phyloP scores from a whole-genome alignment of 2,329 filamentous ascomycete genomes.

The Cladosporium sp. region DNA sequence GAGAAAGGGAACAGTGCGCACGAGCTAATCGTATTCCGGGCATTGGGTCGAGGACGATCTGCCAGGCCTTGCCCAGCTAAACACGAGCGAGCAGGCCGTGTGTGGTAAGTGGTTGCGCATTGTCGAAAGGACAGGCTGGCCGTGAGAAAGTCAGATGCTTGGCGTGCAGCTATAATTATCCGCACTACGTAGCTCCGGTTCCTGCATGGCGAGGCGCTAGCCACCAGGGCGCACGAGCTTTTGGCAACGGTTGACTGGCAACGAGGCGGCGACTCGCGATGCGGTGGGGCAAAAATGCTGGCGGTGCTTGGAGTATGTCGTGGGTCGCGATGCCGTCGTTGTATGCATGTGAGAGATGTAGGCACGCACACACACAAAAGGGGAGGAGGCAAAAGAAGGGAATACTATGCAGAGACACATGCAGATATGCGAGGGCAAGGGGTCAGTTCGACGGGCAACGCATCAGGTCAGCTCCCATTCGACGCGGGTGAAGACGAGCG shows the following conservation, averaged over 20 bases:
- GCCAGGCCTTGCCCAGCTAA: background rate
- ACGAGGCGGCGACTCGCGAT: background rate
- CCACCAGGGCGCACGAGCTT: background rate
- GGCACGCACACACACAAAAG: background rate
- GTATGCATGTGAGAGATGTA: background rate
- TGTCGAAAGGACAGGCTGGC: background rate
- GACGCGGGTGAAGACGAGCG: conserved; percentile 3
- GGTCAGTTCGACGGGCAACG: background rate
- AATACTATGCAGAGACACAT: background rate
- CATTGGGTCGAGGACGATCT: background rate
- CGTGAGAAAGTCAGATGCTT: background rate
- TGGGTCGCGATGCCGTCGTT: background rate
- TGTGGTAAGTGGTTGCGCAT: background rate
- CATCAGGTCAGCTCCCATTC: background rate
- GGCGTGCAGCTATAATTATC: background rate
- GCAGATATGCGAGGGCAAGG: conserved; percentile 4
- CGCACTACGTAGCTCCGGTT: conserved; percentile 5
- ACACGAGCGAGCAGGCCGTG: background rate
- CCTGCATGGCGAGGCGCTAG: conserved; percentile 5
- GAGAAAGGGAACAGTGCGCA: background rate
- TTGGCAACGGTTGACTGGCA: conserved; percentile 3
- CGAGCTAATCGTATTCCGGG: background rate
- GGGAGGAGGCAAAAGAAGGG: background rate
- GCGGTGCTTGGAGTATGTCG: background rate
- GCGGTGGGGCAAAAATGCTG: background rate